phyloP scores from a whole-genome alignment of 225 moss, liverwort and hornwort genomes.

The Straminergon stramineum region DNA sequence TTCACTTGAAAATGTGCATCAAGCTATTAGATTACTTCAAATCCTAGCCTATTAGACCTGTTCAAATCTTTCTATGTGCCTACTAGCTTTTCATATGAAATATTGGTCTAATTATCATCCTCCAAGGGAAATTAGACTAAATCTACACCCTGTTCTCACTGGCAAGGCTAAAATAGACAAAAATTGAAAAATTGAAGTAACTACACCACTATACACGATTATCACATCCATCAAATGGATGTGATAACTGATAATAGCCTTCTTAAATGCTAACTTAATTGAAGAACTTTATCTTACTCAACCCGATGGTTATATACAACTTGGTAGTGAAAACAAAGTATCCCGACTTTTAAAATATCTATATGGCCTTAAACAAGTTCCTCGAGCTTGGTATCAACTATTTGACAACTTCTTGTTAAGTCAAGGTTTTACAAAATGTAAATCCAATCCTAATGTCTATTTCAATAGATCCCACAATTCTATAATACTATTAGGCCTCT shows the following conservation, averaged over 20 bases:
- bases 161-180: too few relatives aligned
- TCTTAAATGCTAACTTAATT: background rate
- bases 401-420: fast-evolving
- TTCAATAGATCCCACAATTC: background rate
- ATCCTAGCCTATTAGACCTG: too few relatives aligned
- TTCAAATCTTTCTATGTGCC: too few relatives aligned
- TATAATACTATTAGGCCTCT: background rate
- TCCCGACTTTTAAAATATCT: background rate
- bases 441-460: background rate
- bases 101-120: too few relatives aligned
- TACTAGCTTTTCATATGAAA: too few relatives aligned
- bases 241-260: background rate
- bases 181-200: too few relatives aligned
- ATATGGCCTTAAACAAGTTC: background rate
- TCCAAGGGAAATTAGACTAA: too few relatives aligned
- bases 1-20: too few relatives aligned
- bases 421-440: background rate
- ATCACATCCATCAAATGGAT: background rate
- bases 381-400: background rate
- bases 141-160: too few relatives aligned
- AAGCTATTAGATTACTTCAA: too few relatives aligned
- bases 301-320: background rate
- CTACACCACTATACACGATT: background rate
- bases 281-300: background rate
- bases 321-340: background rate